These are phyloP conservation scores for Lentinula guzmanii DNA, from an alignment of 768 basidiomycete species.

Conservation along the genomic window DNA sequence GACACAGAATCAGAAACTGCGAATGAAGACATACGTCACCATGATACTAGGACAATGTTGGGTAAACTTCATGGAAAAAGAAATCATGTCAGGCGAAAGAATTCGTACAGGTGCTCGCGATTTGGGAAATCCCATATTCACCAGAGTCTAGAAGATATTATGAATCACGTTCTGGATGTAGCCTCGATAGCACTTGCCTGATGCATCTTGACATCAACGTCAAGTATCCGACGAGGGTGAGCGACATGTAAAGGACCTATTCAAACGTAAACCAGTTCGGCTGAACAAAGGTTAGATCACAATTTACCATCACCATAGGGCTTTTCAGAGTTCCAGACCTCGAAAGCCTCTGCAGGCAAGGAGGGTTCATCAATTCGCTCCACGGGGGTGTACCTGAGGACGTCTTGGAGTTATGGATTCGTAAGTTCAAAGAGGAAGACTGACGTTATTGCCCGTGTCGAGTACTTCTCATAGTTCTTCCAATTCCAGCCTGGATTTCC, in stretches of 20 bases:
- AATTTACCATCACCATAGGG: not conserved
- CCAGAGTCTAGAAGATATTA: conserved; percentile 3
- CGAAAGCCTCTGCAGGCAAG: not conserved
- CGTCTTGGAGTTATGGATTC: conserved; percentile 18
- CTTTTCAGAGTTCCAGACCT: not conserved
- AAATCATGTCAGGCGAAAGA: not conserved
- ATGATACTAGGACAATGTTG: not conserved
- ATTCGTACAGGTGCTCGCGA: conserved; percentile 8
- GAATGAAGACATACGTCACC: not conserved
- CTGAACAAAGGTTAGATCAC: not conserved
- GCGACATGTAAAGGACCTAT: conserved; percentile 10
- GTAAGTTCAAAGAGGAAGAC: conserved; percentile 15
- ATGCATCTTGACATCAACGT: conserved; percentile 6
- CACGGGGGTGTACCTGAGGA: conserved; percentile 10
- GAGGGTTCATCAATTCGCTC: not conserved
- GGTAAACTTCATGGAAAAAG: not conserved
- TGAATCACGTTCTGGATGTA: not conserved
- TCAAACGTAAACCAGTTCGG: not conserved
- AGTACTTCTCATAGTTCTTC: conserved; percentile 32
- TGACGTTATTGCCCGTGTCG: conserved; percentile 31
- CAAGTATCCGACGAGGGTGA: conserved; percentile 8
- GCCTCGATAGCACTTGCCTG: conserved; percentile 1
- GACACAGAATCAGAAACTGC: not conserved
- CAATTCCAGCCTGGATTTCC: conserved; percentile 56
- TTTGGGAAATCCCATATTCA: conserved; percentile 4